Conservation (phyloP, 257 asterid genomes). For the Gardenia jasminoides region DNA sequence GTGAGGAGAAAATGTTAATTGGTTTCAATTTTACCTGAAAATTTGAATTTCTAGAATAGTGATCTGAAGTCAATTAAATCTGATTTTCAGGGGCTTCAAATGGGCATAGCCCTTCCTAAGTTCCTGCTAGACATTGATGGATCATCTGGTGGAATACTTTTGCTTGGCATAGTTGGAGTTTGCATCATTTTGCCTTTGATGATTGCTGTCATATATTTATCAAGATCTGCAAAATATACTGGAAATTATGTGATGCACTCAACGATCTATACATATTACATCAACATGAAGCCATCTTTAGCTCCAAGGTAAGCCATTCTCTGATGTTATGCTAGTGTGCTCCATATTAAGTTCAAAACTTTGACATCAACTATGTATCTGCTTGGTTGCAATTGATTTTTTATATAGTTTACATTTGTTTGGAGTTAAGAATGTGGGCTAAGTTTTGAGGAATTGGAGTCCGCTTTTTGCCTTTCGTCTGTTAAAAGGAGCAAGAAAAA, state of each 20-base stretch:
- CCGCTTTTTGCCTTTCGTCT: not conserved
- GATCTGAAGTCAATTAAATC: slow-evolving; percentile 9
- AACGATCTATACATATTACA: slow-evolving; percentile 86
- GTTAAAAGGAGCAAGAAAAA: too few relatives aligned
- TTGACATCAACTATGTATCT: not conserved
- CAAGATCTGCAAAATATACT: slow-evolving; percentile 91
- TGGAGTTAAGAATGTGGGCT: not conserved
- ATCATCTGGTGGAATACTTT: slow-evolving; percentile 87
- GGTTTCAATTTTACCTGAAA: not conserved
- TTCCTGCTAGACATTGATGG: slow-evolving; percentile 91
- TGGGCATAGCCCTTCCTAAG: slow-evolving; percentile 98
- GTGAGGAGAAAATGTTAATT: not conserved
- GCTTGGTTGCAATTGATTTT: not conserved
- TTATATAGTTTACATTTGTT: too few relatives aligned
- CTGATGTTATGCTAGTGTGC: not conserved
- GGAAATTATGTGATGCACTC: slow-evolving; percentile 99
- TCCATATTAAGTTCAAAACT: not conserved
- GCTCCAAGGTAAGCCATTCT: slow-evolving; percentile 79
- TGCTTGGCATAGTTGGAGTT: slow-evolving; percentile 97
- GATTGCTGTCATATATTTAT: slow-evolving; percentile 82
- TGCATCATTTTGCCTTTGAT: slow-evolving; percentile 87
- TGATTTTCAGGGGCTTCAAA: slow-evolving; percentile 73
- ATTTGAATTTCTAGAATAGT: not conserved
- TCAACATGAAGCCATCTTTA: slow-evolving; percentile 92
- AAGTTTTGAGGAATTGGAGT: not conserved